Percentiles rank a stretch among this genome's conserved stretches.
phyloP scores from a whole-genome alignment of 2,329 filamentous ascomycete genomes.

The Monosporascus sp. region DNA sequence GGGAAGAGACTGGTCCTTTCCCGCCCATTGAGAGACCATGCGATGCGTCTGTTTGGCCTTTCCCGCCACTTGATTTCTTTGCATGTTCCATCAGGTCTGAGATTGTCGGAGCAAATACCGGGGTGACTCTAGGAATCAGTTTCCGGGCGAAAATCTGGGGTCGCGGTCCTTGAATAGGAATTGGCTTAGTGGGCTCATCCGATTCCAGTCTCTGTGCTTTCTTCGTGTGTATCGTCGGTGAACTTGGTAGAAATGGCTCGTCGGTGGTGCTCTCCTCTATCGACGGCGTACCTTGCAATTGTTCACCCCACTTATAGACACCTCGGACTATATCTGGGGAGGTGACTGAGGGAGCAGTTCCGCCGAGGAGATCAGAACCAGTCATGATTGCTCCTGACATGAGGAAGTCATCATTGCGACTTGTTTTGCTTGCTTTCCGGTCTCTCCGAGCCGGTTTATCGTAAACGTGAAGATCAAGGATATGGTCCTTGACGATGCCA shows the following conservation, averaged over 20 bases:
- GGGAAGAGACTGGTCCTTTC: neutral
- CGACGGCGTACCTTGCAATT: neutral
- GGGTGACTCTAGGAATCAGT: neutral
- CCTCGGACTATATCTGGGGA: too few relatives aligned
- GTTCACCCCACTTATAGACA: too few relatives aligned
- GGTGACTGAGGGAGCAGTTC: neutral
- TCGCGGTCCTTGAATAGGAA: neutral
- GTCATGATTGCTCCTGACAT: constrained; percentile 12
- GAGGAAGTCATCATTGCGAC: constrained; percentile 6
- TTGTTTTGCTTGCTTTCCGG: neutral
- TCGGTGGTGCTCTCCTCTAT: neutral
- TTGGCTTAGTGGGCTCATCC: neutral
- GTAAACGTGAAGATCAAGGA: constrained; percentile 9
- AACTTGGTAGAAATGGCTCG: neutral
- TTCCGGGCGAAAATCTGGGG: neutral
- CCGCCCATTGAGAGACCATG: too few relatives aligned
- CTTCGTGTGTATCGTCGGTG: constrained; percentile 1
- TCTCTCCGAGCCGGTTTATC: constrained; percentile 1
- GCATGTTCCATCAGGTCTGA: neutral
- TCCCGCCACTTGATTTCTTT: neutral
- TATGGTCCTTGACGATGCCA: constrained; percentile 7
- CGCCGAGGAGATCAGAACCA: neutral
- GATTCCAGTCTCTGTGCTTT: neutral
- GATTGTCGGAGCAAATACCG: neutral
- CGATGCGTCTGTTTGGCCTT: neutral